phyloP scores from a whole-genome alignment of 139 green algal genomes.

The Closterium sp. region DNA sequence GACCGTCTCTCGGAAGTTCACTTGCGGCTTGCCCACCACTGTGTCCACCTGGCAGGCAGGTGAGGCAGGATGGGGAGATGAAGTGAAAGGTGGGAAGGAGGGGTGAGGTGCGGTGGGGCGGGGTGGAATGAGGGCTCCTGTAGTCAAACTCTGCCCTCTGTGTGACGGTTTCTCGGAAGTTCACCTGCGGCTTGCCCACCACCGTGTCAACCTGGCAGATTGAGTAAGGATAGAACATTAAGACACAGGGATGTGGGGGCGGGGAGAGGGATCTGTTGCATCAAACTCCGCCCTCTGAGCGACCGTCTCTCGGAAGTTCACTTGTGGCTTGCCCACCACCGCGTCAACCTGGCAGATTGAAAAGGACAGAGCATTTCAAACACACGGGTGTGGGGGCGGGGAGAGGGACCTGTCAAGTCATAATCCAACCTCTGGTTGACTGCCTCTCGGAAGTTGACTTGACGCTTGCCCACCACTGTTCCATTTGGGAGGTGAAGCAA shows the following conservation, averaged over 20 bases:
- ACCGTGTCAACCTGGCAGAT: conserved; percentile 61
- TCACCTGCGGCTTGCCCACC: conserved; percentile 88
- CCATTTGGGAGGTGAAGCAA: too few relatives aligned
- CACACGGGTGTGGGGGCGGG: too few relatives aligned
- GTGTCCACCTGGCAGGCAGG: conserved; percentile 56
- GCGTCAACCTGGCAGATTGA: conserved; percentile 53
- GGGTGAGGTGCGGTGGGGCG: background rate
- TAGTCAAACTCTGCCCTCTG: conserved; percentile 83
- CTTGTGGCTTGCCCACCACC: too few relatives aligned
- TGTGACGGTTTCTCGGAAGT: conserved; percentile 95
- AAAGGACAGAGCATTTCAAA: too few relatives aligned
- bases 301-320: too few relatives aligned
- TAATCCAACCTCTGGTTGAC: too few relatives aligned
- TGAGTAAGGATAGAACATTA: background rate
- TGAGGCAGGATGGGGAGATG: background rate
- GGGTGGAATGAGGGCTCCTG: background rate
- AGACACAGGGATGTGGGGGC: background rate
- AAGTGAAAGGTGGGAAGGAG: background rate
- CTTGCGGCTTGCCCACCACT: conserved; percentile 83
- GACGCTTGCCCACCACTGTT: conserved; percentile 78
- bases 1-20: conserved; percentile 91
- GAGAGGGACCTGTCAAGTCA: too few relatives aligned
- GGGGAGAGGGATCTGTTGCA: background rate
- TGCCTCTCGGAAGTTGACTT: conserved; percentile 82
- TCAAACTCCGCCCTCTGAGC: too few relatives aligned